phyloP scores from a whole-genome alignment of 2,329 filamentous ascomycete species.

The Colletotrichum trifolii region DNA sequence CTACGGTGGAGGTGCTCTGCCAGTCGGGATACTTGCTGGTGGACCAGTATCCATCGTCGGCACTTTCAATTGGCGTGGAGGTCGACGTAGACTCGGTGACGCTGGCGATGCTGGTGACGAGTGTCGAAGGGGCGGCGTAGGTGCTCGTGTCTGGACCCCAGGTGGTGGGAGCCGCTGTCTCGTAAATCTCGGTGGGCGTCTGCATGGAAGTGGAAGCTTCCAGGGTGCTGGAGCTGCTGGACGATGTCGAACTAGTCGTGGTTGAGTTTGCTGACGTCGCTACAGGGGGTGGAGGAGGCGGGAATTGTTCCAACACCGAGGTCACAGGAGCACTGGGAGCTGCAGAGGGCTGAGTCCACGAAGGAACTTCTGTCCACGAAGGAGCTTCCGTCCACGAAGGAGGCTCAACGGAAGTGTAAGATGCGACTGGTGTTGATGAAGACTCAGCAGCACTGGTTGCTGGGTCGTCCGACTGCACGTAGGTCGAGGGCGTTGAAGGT shows the following conservation, averaged over 20 bases:
- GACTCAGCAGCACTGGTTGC: not conserved
- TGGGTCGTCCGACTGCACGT: not conserved
- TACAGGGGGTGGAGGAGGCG: not conserved
- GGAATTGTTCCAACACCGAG: too few species aligned
- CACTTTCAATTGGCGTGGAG: slow-evolving; percentile 38
- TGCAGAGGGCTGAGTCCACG: slow-evolving; percentile 15
- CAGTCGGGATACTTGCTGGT: slow-evolving; percentile 55
- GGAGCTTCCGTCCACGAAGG: slow-evolving; percentile 7
- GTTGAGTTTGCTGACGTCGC: slow-evolving; percentile 11
- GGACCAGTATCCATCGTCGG: slow-evolving; percentile 59
- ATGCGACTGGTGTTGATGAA: not conserved
- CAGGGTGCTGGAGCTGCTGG: not conserved
- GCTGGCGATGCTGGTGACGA: slow-evolving; percentile 37
- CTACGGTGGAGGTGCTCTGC: slow-evolving; percentile 50
- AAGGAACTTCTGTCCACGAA: not conserved
- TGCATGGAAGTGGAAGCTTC: not conserved
- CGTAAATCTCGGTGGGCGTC: slow-evolving; percentile 29
- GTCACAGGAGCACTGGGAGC: too few species aligned
- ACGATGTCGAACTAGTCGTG: slow-evolving; percentile 7
- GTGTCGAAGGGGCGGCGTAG: slow-evolving; percentile 31
- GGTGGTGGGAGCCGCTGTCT: slow-evolving; percentile 36
- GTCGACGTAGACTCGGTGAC: slow-evolving; percentile 39
- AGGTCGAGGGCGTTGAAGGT: not conserved
- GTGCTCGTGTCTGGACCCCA: slow-evolving; percentile 29
- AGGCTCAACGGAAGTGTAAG: slow-evolving; percentile 1